Evolutionary conservation across 495 filamentous ascomycete genomes (phyloP).

Genomic region (Baudoinia panamericana): DNA sequence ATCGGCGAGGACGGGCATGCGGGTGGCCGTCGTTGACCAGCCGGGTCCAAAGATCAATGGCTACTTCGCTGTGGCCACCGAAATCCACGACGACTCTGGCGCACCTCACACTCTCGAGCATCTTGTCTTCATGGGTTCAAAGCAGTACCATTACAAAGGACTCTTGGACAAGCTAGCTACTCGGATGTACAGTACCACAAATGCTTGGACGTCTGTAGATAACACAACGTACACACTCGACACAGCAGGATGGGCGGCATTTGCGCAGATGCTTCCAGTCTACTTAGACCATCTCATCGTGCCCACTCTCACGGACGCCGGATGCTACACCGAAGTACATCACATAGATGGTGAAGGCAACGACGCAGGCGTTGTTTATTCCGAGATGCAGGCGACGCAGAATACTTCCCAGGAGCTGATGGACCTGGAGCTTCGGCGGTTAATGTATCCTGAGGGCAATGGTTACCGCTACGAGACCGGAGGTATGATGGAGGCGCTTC

Average conservation of each 20-base stretch:
- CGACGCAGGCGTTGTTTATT: slow-evolving; percentile 94
- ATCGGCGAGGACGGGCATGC: slow-evolving; percentile 80
- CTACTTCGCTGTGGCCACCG: slow-evolving; percentile 89
- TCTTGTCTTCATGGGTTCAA: slow-evolving; percentile 94
- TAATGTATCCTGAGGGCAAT: slow-evolving; percentile 76
- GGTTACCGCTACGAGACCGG: slow-evolving; percentile 96
- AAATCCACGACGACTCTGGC: slow-evolving; percentile 94
- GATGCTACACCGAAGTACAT: slow-evolving; percentile 90
- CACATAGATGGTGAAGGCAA: slow-evolving; percentile 86
- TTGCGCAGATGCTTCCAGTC: slow-evolving; percentile 82
- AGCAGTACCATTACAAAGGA: slow-evolving; percentile 86
- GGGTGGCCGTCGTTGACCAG: slow-evolving; percentile 78
- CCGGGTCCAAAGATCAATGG: slow-evolving; percentile 89
- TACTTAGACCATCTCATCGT: slow-evolving; percentile 92
- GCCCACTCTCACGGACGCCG: slow-evolving; percentile 82
- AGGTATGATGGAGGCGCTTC: slow-evolving; percentile 84
- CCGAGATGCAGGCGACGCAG: slow-evolving; percentile 94
- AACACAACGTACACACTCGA: slow-evolving; percentile 95
- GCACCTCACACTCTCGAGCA: slow-evolving; percentile 95
- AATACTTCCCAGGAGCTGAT: slow-evolving; percentile 74
- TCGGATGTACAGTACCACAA: slow-evolving; percentile 82
- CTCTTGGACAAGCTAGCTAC: slow-evolving; percentile 87
- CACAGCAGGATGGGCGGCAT: slow-evolving; percentile 92
- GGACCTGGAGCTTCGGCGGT: slow-evolving; percentile 58
- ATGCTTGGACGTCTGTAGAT: slow-evolving; percentile 90